Evolutionary conservation across 495 filamentous ascomycete species (phyloP).

Genomic region (Penicillium crystallinum): DNA sequence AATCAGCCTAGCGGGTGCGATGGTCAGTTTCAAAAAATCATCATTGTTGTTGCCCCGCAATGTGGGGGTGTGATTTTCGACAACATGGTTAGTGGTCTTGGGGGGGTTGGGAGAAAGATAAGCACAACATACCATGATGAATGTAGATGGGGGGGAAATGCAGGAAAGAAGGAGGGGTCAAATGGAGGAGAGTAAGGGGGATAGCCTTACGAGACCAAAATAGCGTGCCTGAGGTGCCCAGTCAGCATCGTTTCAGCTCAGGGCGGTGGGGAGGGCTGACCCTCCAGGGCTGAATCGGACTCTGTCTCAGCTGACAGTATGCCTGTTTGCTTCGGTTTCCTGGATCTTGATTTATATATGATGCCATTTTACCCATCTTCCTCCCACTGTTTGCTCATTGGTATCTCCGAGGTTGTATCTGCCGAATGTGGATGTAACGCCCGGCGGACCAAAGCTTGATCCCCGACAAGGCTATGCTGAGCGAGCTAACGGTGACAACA

Average conservation of each 20-base stretch:
- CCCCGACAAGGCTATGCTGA: neutral
- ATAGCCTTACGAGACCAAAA: constrained; percentile 21
- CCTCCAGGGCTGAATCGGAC: constrained; percentile 3
- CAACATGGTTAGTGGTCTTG: neutral
- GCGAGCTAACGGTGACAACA: neutral
- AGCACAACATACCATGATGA: constrained; percentile 30
- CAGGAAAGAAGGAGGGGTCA: constrained; percentile 12
- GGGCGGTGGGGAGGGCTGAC: constrained; percentile 11
- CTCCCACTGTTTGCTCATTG: too few relatives aligned
- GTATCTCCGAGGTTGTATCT: neutral
- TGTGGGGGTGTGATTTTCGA: constrained; percentile 25
- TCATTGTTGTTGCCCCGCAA: constrained; percentile 34
- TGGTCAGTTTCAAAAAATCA: constrained; percentile 22
- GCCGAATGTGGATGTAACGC: neutral
- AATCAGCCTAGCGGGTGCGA: constrained; percentile 62
- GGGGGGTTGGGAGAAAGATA: neutral
- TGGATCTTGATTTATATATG: too few relatives aligned
- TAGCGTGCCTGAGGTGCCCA: constrained; percentile 16
- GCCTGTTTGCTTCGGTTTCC: neutral
- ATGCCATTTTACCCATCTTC: too few relatives aligned
- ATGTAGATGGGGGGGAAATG: constrained; percentile 13
- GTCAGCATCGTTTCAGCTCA: neutral
- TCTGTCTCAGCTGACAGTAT: neutral
- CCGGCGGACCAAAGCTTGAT: neutral
- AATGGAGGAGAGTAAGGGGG: constrained; percentile 20